Conservation (phyloP, 2,329 filamentous ascomycete species). For the Pseudocercospora pini-densiflorae region DNA sequence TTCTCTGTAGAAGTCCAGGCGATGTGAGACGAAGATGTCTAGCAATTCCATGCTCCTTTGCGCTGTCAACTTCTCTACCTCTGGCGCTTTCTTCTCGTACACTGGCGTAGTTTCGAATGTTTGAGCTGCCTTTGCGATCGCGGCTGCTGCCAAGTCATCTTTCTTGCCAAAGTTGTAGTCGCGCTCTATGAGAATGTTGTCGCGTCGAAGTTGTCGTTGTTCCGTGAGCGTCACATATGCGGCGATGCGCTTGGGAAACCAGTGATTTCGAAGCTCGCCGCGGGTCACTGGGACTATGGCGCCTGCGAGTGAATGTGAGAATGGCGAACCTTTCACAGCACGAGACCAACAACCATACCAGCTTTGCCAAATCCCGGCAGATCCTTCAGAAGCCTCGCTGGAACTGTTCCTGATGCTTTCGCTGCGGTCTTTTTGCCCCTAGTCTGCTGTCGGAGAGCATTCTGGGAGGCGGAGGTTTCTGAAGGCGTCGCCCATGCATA, state of each 20-base stretch:
- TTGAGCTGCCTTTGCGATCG: conserved; percentile 2
- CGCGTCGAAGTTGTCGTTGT: conserved; percentile 50
- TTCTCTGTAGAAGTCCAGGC: conserved; percentile 54
- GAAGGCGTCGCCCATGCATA: conserved; percentile 26
- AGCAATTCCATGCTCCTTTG: conserved; percentile 53
- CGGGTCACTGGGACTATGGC: conserved; percentile 57
- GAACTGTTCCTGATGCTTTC: conserved; percentile 43
- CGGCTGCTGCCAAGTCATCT: conserved; percentile 11
- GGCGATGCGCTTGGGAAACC: conserved; percentile 57
- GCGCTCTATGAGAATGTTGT: conserved; percentile 51
- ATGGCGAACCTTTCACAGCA: background rate
- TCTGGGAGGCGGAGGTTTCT: conserved; percentile 16
- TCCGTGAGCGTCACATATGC: conserved; percentile 56
- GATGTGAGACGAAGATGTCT: conserved; percentile 51
- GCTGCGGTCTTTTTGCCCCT: conserved; percentile 44
- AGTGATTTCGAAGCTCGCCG: conserved; percentile 60
- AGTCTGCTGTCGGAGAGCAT: conserved; percentile 35
- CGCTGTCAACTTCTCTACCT: conserved; percentile 47
- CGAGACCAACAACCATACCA: conserved; percentile 39
- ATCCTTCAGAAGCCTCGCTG: conserved; percentile 58
- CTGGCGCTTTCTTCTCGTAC: conserved; percentile 26
- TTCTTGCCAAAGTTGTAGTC: conserved; percentile 50
- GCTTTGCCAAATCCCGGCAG: conserved; percentile 56
- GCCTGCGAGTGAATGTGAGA: conserved; percentile 44
- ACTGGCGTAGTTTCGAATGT: conserved; percentile 26